These are phyloP conservation scores for Diaporthe sp. DNA, from an alignment of 2,329 filamentous ascomycete species.

Conservation along the genomic window DNA sequence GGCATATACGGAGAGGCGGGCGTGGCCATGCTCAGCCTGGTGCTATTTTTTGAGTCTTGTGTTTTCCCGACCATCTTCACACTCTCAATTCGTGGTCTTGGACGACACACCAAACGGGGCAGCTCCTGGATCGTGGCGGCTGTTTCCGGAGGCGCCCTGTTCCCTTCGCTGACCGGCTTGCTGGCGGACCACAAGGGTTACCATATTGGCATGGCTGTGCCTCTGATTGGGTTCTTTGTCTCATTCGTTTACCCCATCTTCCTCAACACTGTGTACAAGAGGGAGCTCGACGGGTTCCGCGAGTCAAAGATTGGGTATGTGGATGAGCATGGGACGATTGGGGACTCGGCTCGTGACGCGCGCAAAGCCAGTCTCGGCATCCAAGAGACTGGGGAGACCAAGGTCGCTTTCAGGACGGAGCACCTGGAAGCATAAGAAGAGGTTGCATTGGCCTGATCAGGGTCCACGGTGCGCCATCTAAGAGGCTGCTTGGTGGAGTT, in stretches of 20 bases:
- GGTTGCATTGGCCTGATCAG: not conserved
- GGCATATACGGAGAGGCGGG: slow-evolving; percentile 59
- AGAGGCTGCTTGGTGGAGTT: not conserved
- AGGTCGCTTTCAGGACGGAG: slow-evolving; percentile 32
- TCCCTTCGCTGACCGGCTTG: slow-evolving; percentile 78
- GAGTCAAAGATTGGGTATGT: slow-evolving; percentile 55
- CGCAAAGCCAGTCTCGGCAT: slow-evolving; percentile 16
- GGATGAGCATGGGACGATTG: slow-evolving; percentile 38
- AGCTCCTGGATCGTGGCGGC: slow-evolving; percentile 78
- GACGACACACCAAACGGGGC: slow-evolving; percentile 81
- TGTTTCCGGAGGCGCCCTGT: slow-evolving; percentile 78
- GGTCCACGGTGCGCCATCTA: not conserved
- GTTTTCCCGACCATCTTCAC: slow-evolving; percentile 88
- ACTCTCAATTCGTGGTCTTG: slow-evolving; percentile 79
- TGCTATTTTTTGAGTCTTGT: slow-evolving; percentile 83
- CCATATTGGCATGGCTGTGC: slow-evolving; percentile 75
- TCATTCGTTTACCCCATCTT: slow-evolving; percentile 68
- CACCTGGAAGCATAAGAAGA: slow-evolving; percentile 31
- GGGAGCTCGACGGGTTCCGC: slow-evolving; percentile 67
- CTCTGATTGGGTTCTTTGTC: slow-evolving; percentile 68
- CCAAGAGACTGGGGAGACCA: slow-evolving; percentile 26
- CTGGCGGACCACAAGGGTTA: slow-evolving; percentile 74
- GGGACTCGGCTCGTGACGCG: slow-evolving; percentile 26
- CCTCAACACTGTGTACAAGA: slow-evolving; percentile 69
- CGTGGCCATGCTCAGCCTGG: slow-evolving; percentile 74